These are phyloP conservation scores for Boletus barrowsii DNA, from an alignment of 768 basidiomycete genomes.

Conservation along the genomic window DNA sequence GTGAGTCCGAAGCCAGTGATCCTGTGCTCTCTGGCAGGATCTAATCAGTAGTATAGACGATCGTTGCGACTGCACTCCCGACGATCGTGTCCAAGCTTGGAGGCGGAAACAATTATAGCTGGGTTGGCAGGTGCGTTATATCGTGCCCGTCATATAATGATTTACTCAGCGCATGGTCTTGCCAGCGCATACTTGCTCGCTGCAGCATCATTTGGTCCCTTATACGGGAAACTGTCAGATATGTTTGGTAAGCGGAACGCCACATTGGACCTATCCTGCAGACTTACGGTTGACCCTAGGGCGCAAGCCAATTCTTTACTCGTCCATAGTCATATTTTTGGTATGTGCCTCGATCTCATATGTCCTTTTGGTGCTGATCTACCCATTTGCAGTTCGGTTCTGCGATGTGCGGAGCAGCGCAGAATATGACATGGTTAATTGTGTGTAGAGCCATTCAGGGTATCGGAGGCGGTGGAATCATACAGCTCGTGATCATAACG, in stretches of 20 bases:
- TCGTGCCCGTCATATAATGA: background rate
- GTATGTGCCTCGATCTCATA: slow-evolving; percentile 33
- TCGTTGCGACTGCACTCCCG: slow-evolving; percentile 73
- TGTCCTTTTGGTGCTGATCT: background rate
- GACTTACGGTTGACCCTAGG: slow-evolving; percentile 36
- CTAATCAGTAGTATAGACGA: slow-evolving; percentile 40
- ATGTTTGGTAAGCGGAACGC: slow-evolving; percentile 32
- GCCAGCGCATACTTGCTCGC: slow-evolving; percentile 71
- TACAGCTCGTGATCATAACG: slow-evolving; percentile 74
- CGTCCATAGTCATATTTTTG: slow-evolving; percentile 65
- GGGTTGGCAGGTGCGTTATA: slow-evolving; percentile 61
- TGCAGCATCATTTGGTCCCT: slow-evolving; percentile 60
- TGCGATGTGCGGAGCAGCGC: slow-evolving; percentile 78
- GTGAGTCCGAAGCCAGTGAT: slow-evolving; percentile 28
- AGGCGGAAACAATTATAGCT: slow-evolving; percentile 62
- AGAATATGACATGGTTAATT: slow-evolving; percentile 76
- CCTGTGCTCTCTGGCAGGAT: too few relatives aligned
- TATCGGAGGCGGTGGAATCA: slow-evolving; percentile 77
- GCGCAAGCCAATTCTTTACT: slow-evolving; percentile 69
- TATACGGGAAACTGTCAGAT: slow-evolving; percentile 79
- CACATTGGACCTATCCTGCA: background rate
- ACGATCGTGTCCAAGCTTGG: slow-evolving; percentile 67
- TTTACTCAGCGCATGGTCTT: background rate
- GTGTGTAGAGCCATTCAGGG: slow-evolving; percentile 78
- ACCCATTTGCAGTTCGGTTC: slow-evolving; percentile 56